Evolutionary conservation across 2,329 filamentous ascomycete species (phyloP).

Genomic region (Geosmithia putterillii): DNA sequence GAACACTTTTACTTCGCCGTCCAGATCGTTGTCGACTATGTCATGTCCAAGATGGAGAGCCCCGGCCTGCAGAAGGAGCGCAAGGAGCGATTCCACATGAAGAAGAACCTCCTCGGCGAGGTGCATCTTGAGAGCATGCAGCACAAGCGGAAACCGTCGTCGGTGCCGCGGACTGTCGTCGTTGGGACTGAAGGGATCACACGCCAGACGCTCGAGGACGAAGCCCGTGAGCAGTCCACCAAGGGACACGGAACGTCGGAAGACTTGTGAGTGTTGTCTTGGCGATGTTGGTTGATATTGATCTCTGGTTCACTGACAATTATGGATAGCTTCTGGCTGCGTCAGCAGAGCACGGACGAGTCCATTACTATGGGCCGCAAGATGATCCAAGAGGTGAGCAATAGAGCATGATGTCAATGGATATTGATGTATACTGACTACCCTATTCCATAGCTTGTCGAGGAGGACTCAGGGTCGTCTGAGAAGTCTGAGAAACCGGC

Average conservation of each 20-base stretch:
- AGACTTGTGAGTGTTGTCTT: slow-evolving; percentile 26
- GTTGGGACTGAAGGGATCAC: slow-evolving; percentile 51
- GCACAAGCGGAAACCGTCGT: slow-evolving; percentile 31
- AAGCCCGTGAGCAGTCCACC: slow-evolving; percentile 38
- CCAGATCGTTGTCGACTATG: slow-evolving; percentile 58
- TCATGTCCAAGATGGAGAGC: slow-evolving; percentile 71
- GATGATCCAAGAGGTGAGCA: slow-evolving; percentile 32
- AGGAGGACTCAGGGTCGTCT: background rate
- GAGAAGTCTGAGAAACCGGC: background rate
- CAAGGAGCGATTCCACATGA: slow-evolving; percentile 65
- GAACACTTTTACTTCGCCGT: slow-evolving; percentile 84
- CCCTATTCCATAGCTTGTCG: background rate
- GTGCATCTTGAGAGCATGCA: slow-evolving; percentile 47
- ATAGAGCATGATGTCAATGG: background rate
- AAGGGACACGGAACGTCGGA: slow-evolving; percentile 37
- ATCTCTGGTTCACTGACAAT: background rate
- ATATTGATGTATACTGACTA: too few relatives aligned
- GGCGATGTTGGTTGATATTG: background rate
- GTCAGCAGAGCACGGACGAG: slow-evolving; percentile 45
- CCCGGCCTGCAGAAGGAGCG: slow-evolving; percentile 78
- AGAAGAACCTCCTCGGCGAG: slow-evolving; percentile 69
- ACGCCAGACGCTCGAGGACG: slow-evolving; percentile 50
- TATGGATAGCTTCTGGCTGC: slow-evolving; percentile 42
- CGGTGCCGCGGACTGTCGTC: slow-evolving; percentile 33
- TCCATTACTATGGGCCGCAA: slow-evolving; percentile 43